Evolutionary conservation across 2,329 filamentous ascomycete genomes (phyloP), one percentile per base, ranked within the genome.

Genomic region (Xylariaceae sp.): DNA sequence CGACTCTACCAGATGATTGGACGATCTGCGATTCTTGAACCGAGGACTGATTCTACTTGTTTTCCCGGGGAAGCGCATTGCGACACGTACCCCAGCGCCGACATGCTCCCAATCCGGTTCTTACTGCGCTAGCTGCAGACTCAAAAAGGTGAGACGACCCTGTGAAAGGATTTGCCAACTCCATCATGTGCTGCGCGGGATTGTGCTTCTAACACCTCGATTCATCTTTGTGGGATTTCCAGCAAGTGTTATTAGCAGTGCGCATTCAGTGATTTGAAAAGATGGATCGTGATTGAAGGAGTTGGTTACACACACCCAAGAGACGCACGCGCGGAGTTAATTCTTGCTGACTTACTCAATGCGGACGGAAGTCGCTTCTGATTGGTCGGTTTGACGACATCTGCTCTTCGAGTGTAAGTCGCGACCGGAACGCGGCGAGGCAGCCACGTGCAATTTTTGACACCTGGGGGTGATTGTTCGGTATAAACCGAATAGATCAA

Each of bases 121-220:
- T 63, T 48, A 73, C 71, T 1, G 85, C 85, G 35, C 79, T 74
- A 0, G 68, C 61, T 0, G 75, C 67, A 0, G 73, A 76, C 13
- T 76, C 68, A 70, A 78, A 84, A 71, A 86, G 17, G 17, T 18
- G 17, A 18, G 17, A 18, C 17, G 17, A 18, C 17, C 17, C 17
- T 18, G 17, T 18, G 17, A 18, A 18, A 18, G 17, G 1, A 18
- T 18, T 18, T 18, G 17, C 17, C 17, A 18, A 18, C 17, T 18
- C 17, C 17, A 18, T 18, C 17, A 18, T 18, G 17, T 18, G 17
- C 17, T 18, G 17, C 17, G 17, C 17, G 17, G 17, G 17, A 18
- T 18, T 18, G 17, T 18, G 17, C 17, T 18, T 18, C 17, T 18
- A 18, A 88, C 63, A 65, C 7, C 58, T 51, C 5, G 56, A 49